Evolutionary conservation across 768 basidiomycete species (phyloP).

Genomic region (Auricularia cornea): DNA sequence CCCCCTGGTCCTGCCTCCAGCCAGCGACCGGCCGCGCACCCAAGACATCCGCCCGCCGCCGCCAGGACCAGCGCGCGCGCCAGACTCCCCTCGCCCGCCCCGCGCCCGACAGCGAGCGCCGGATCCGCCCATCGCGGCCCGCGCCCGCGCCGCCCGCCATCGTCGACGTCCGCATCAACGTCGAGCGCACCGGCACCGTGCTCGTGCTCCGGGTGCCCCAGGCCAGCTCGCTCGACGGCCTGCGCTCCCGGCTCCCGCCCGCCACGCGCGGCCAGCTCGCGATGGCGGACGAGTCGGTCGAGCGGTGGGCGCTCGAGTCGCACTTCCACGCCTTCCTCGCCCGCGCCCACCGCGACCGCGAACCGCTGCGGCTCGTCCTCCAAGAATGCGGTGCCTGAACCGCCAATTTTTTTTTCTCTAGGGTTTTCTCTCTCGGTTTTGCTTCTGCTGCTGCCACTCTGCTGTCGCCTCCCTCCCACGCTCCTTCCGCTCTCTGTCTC

Average conservation of each 20-base stretch:
- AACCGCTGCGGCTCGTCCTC: background rate
- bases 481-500: too few relatives aligned
- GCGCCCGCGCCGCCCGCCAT: background rate
- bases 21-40: too few relatives aligned
- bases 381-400: background rate
- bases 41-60: too few relatives aligned
- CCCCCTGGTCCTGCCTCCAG: too few relatives aligned
- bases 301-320: background rate
- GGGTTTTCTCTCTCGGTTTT: too few relatives aligned
- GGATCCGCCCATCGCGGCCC: background rate
- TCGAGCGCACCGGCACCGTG: slow-evolving; percentile 21
- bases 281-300: background rate
- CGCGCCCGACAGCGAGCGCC: too few relatives aligned
- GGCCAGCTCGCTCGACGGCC: background rate
- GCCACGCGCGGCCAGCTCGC: background rate
- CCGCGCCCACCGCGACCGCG: background rate
- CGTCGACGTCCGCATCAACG: background rate
- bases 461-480: too few relatives aligned
- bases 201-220: background rate
- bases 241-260: background rate
- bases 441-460: too few relatives aligned
- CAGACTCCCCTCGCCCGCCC: too few relatives aligned
- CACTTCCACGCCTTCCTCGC: background rate
- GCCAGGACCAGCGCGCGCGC: too few relatives aligned
- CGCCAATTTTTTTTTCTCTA: too few relatives aligned